Base-by-base conservation (phyloP, 2,329 filamentous ascomycete species). In the Septoria linicola region DNA sequence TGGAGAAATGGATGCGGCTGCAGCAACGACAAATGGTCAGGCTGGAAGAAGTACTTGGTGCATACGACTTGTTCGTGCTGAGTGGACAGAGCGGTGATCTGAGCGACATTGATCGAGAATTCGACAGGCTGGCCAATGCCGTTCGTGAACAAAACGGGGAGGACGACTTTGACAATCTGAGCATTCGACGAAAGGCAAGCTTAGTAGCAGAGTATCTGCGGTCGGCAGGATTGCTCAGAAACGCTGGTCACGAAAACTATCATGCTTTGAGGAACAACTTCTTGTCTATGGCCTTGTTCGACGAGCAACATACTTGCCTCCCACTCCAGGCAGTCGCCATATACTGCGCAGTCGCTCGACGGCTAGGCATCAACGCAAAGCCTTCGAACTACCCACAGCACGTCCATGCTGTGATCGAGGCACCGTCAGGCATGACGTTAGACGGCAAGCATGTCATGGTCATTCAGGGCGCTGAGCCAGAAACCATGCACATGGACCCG, bases 21-120 rank as follows among this genome's bases (percentile, higher is more conserved):
- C 71, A 68, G 35, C 66, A 71, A 20, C 73, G 77, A 4, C 75
- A 79, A 46, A 70, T 74, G 47, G 73, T 83, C 17, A 68, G 80
- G 6, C 75, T 96, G 16, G 91, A 96, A 66, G 79, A 80, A 51
- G 86, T 86, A 1, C 73, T 97, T 13, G 87, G 84, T 16, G 87
- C 86, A 11, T 95, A 95, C 68, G 93, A 97, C 69, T 80, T 97
- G 70, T 97, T 97, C 70, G 82, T 95, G 39, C 74, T 92, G 21
- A 82, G 86, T 58, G 85, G 86, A 48, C 79, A 82, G 14, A 76
- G 78, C 23, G 83, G 85, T n/a, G 89, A 95, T 65, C 71, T 92
- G 44, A 79, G 87, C 50, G 83, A 89, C 37, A 68, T 77, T 30
- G 59, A 80, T 8, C 66, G 69, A n/a, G 73, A 82, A 34, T 74